Base-by-base conservation (phyloP, 371 early-diverging fungal genomes). In the Mortierella sp. region DNA sequence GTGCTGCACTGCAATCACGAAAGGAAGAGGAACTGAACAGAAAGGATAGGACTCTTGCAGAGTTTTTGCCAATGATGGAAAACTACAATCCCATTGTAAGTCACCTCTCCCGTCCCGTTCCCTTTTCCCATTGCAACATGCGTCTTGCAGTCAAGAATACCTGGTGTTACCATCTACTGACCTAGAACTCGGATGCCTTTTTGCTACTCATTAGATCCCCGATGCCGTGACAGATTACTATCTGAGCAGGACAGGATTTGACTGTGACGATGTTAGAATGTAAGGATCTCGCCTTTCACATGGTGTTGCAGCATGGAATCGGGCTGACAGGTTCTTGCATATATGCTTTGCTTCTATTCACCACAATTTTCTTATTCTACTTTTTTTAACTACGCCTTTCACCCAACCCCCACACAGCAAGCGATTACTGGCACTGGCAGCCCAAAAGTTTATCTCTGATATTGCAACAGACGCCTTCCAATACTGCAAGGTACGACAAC, bases 191-290 rank as follows among this genome's bases (percentile, higher is more conserved):
- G n/a, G n/a, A n/a, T n/a, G n/a, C n/a, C n/a, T n/a, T n/a, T n/a
- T n/a, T n/a, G n/a, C n/a, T n/a, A n/a, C n/a, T n/a, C n/a, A n/a
- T n/a, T n/a, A 93, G 93, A 95, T 99, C 71, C 99, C 99, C 39
- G 99, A 99, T 72, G 93, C 93, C 34, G 94, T 98, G 13, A 94
- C 96, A 24, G 99, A 99, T 71, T 95, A 98, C 80, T 97, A 96
- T 74, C 82, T 99, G 46, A 88, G 92, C 42, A 87, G 93, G 72
- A 90, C 97, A 4, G 99, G 99, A 5, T 94, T 99, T 60, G 91
- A 94, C 48, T 96, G 95, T 68, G 91, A 91, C 41, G 97, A 98
- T 82, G 84, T 91, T 31, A 84, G 96, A 65, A 86, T 97, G 90
- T 93, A 87, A 66, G 87, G 79, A 4, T 14, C 16, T n/a, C 9